Percentiles rank a stretch among this genome's conserved stretches.
phyloP scores from a whole-genome alignment of 208 protist species.

The Angomonas deanei region DNA sequence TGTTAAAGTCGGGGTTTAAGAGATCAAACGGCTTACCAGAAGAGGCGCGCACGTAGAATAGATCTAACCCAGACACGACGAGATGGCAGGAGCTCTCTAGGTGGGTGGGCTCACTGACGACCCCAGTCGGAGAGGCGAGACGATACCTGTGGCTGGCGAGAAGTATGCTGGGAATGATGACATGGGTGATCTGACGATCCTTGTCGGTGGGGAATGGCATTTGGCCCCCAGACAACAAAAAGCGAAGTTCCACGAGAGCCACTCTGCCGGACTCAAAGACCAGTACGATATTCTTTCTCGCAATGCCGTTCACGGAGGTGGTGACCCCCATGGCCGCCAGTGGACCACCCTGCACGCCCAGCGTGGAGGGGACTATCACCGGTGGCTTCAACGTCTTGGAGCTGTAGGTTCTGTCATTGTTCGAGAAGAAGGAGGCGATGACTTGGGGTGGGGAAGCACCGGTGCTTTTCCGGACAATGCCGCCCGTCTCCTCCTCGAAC shows the following conservation, averaged over 20 bases:
- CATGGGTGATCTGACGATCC: constrained; percentile 48
- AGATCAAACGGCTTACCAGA: constrained; percentile 90
- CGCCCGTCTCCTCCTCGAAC: constrained; percentile 63
- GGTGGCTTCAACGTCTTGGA: constrained; percentile 71
- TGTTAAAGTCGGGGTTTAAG: constrained; percentile 90
- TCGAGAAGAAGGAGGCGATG: constrained; percentile 71
- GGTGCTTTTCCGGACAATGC: constrained; percentile 42
- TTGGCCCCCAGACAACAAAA: constrained; percentile 61
- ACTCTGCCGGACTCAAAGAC: constrained; percentile 75
- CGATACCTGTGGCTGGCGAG: constrained; percentile 67
- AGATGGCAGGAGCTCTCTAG: constrained; percentile 88
- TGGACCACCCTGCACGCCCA: constrained; percentile 61
- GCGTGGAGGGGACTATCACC: constrained; percentile 48
- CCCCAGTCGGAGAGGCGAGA: constrained; percentile 38
- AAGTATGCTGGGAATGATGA: constrained; percentile 52
- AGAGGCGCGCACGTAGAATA: constrained; percentile 86
- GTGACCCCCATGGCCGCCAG: constrained; percentile 67
- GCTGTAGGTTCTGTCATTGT: constrained; percentile 58
- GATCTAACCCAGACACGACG: constrained; percentile 72
- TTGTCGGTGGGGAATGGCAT: constrained; percentile 32
- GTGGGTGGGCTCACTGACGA: constrained; percentile 65
- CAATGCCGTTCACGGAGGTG: constrained; percentile 70
- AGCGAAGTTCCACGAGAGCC: constrained; percentile 58
- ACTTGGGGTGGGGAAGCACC: constrained; percentile 66
- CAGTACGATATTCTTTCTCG: constrained; percentile 75